Conservation (phyloP, 768 basidiomycete species). For the Infundibulicybe gibba region DNA sequence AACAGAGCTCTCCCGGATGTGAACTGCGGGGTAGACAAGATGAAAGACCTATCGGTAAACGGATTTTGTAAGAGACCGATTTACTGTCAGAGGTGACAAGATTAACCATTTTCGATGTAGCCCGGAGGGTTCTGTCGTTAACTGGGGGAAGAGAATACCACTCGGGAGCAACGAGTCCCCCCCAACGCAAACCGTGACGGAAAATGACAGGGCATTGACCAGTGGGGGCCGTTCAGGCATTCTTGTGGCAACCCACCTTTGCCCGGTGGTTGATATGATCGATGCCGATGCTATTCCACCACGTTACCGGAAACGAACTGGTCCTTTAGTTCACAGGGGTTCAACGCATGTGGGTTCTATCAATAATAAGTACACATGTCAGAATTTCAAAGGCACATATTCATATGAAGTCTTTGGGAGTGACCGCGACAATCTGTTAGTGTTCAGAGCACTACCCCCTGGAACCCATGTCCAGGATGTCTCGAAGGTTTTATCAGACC, state of each 20-base stretch:
- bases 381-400: background rate
- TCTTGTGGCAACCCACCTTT: no score
- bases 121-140: background rate
- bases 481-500: background rate
- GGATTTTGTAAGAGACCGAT: slow-evolving; percentile 5
- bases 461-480: slow-evolving; percentile 2
- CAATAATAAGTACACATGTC: background rate
- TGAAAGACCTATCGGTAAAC: slow-evolving; percentile 1
- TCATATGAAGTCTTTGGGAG: background rate
- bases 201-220: no score
- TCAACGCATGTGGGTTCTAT: background rate
- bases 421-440: background rate
- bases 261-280: no score
- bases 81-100: background rate
- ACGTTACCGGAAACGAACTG: no score
- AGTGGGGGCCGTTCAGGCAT: no score
- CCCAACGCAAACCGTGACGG: no score
- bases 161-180: no score
- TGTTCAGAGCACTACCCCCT: background rate
- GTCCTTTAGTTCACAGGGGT: background rate
- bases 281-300: no score
- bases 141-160: no score
- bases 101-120: background rate
- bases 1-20: no score
- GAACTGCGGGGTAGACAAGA: no score